Conservation (phyloP, 768 basidiomycete species). For the Suillus subaureus region DNA sequence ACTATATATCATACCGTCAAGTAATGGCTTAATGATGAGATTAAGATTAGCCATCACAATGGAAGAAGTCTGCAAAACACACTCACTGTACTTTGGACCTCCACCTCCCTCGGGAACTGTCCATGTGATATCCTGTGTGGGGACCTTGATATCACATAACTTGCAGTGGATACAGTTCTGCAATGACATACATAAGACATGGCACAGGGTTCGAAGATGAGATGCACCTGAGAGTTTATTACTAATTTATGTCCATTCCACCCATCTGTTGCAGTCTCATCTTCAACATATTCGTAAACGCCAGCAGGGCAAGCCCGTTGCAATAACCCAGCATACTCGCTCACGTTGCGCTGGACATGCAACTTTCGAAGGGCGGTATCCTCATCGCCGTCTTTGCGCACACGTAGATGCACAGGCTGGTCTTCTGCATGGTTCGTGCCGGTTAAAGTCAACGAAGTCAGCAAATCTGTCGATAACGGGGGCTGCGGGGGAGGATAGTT, state of each 20-base stretch:
- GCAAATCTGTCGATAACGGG: constrained; percentile 88
- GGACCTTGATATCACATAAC: constrained; percentile 94
- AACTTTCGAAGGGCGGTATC: constrained; percentile 48
- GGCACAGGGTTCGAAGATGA: neutral
- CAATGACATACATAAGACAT: constrained; percentile 16
- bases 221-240: constrained; percentile 91
- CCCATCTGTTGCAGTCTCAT: constrained; percentile 56
- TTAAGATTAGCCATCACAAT: neutral
- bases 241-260: constrained; percentile 88
- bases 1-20: neutral
- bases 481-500: constrained; percentile 87
- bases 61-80: neutral
- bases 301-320: constrained; percentile 91
- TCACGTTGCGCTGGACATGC: constrained; percentile 77
- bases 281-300: constrained; percentile 95
- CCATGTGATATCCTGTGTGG: constrained; percentile 97
- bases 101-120: constrained; percentile 95
- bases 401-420: constrained; percentile 85
- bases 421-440: constrained; percentile 98
- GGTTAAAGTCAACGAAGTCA: constrained; percentile 88
- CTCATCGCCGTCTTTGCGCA: constrained; percentile 47
- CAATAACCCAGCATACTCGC: constrained; percentile 86
- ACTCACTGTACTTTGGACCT: constrained; percentile 92
- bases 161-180: constrained; percentile 95
- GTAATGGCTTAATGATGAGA: constrained; percentile 2